phyloP scores from a whole-genome alignment of 257 asterid genomes.

The Nyctanthes arbortristis region DNA sequence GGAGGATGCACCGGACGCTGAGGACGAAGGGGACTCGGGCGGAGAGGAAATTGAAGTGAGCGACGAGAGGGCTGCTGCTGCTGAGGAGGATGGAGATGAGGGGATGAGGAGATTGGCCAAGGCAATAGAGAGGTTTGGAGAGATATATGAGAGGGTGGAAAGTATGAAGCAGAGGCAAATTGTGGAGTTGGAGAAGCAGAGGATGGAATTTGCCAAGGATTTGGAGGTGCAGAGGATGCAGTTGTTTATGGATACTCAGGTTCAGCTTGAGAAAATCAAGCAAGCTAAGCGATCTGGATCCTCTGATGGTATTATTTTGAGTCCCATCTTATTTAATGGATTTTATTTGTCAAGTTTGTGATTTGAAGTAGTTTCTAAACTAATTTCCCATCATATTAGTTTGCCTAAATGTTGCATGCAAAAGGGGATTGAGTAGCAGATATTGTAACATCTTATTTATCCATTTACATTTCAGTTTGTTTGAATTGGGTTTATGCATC shows the following conservation, averaged over 20 bases:
- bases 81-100: constrained; percentile 26
- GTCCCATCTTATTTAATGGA: constrained; percentile 1
- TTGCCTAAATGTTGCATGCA: not conserved
- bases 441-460: not conserved
- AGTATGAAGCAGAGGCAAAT: constrained; percentile 65
- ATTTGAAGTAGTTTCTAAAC: not conserved
- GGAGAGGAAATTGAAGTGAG: constrained; percentile 45
- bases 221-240: constrained; percentile 81
- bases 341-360: constrained; percentile 3
- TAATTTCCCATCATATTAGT: constrained; percentile 4
- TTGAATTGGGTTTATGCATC: not conserved
- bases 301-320: constrained; percentile 40
- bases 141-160: constrained; percentile 67
- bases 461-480: not conserved
- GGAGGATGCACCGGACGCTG: constrained; percentile 37
- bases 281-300: constrained; percentile 45
- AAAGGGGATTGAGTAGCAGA: not conserved
- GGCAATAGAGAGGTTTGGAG: constrained; percentile 67
- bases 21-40: constrained; percentile 38
- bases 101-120: constrained; percentile 56
- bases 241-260: constrained; percentile 69
- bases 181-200: constrained; percentile 74
- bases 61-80: constrained; percentile 38
- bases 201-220: constrained; percentile 74
- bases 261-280: constrained; percentile 58